Percentiles rank a stretch among this genome's conserved stretches.
Evolutionary conservation across 805 yeast genomes (phyloP).

Genomic region (Candida bentonensis): DNA sequence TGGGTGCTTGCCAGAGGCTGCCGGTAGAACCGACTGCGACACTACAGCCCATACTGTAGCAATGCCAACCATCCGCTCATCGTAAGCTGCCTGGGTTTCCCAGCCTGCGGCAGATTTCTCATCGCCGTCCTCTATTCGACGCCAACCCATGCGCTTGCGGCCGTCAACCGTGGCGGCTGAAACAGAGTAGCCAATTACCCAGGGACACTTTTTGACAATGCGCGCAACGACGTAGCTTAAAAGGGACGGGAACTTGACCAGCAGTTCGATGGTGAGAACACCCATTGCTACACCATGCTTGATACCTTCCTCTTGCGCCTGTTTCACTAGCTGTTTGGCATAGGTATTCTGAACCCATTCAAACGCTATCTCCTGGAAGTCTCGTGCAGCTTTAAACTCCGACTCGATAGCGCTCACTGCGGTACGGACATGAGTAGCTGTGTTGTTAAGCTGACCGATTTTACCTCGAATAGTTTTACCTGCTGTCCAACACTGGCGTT

Average conservation of each 20-base stretch:
- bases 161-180: conserved; percentile 71
- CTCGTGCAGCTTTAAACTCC: conserved; percentile 35
- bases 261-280: conserved; percentile 39
- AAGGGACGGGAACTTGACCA: conserved; percentile 38
- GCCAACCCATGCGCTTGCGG: conserved; percentile 79
- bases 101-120: conserved; percentile 32
- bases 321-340: conserved; percentile 75
- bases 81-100: conserved; percentile 51
- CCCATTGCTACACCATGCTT: conserved; percentile 72
- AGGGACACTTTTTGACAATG: conserved; percentile 83
- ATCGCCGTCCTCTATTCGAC: conserved; percentile 31
- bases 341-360: conserved; percentile 69
- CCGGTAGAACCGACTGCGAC: conserved; percentile 33
- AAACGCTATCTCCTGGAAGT: conserved; percentile 35
- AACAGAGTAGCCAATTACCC: conserved; percentile 70
- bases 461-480: conserved; percentile 74
- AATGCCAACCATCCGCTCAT: conserved; percentile 81
- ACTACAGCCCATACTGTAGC: conserved; percentile 66
- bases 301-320: conserved; percentile 84
- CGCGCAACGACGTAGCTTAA: conserved; percentile 56
- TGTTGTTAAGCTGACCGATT: conserved; percentile 81
- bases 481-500: conserved; percentile 40
- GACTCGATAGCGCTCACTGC: conserved; percentile 31
- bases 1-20: conserved; percentile 28
- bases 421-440: conserved; percentile 40